Conservation (phyloP, 192 early-diverging fungal species). For the Phycomyces blakesleeanus region DNA sequence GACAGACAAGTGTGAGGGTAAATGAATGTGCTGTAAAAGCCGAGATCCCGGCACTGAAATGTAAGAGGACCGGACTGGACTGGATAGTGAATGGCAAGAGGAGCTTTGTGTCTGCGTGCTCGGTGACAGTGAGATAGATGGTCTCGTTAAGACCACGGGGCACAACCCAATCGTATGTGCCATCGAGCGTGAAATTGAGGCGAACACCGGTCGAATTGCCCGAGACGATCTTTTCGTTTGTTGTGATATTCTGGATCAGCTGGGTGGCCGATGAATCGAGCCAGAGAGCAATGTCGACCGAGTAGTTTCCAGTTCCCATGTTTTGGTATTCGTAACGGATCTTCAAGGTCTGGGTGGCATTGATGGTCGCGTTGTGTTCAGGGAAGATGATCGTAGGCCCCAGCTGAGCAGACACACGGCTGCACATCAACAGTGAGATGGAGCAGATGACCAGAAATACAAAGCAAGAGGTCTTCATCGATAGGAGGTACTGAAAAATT, state of each 20-base stretch:
- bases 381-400: slow-evolving; percentile 23
- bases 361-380: slow-evolving; percentile 21
- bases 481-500: no score
- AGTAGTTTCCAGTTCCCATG: slow-evolving; percentile 30
- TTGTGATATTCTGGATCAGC: slow-evolving; percentile 15
- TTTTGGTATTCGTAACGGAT: slow-evolving; percentile 33
- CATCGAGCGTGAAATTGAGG: slow-evolving; percentile 9
- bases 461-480: no score
- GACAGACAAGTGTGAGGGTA: no score
- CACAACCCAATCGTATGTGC: slow-evolving; percentile 27
- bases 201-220: slow-evolving; percentile 24
- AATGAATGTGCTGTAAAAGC: no score
- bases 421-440: no score
- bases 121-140: slow-evolving; percentile 25
- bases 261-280: slow-evolving; percentile 7
- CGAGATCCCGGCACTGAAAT: no score
- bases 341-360: slow-evolving; percentile 19
- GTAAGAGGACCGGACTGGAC: no score
- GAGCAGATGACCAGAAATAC: no score
- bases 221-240: slow-evolving; percentile 4
- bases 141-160: slow-evolving; percentile 28
- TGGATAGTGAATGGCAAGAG: no score
- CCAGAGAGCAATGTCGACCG: slow-evolving; percentile 26
- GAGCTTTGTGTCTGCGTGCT: background rate
- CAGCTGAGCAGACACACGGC: slow-evolving; percentile 13